phyloP scores from a whole-genome alignment of 2,329 filamentous ascomycete genomes.

The Lachnellula occidentalis region DNA sequence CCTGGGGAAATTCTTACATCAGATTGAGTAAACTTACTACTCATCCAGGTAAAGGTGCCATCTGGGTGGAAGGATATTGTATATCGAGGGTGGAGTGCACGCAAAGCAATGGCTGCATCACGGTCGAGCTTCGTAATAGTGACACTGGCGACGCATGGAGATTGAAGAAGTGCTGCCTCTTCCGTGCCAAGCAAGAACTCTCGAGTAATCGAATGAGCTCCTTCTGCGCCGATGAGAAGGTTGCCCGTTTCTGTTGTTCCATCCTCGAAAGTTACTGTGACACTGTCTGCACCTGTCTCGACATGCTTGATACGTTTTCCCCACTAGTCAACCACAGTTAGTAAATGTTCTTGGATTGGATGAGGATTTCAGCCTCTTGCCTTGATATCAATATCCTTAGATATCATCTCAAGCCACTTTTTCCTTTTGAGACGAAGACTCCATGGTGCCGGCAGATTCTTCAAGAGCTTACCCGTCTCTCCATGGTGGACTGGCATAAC shows the following conservation, averaged over 20 bases:
- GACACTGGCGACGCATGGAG: slow-evolving; percentile 34
- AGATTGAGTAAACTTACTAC: slow-evolving; percentile 12
- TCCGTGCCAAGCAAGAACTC: slow-evolving; percentile 68
- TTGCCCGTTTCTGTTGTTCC: slow-evolving; percentile 40
- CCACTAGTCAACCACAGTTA: slow-evolving; percentile 15
- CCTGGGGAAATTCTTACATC: neutral
- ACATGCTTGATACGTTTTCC: slow-evolving; percentile 20
- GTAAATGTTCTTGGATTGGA: neutral
- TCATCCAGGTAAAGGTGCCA: slow-evolving; percentile 20
- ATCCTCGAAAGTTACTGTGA: slow-evolving; percentile 31
- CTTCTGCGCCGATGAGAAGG: slow-evolving; percentile 87
- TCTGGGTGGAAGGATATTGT: slow-evolving; percentile 43
- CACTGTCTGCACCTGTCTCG: slow-evolving; percentile 3
- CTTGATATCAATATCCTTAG: slow-evolving; percentile 27
- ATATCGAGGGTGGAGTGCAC: slow-evolving; percentile 46
- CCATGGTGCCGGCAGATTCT: slow-evolving; percentile 25
- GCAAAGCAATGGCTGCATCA: slow-evolving; percentile 46
- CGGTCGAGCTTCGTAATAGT: slow-evolving; percentile 37
- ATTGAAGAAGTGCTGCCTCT: slow-evolving; percentile 31
- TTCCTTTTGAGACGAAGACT: slow-evolving; percentile 26
- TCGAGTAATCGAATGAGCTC: slow-evolving; percentile 81
- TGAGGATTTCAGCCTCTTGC: slow-evolving; percentile 9
- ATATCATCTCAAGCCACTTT: slow-evolving; percentile 27
- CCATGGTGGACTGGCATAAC: slow-evolving; percentile 26
- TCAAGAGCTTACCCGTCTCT: slow-evolving; percentile 25